Percentiles rank a stretch among this genome's conserved stretches.
Evolutionary conservation across 164 flowering plant genomes (phyloP).

Genomic region (Vitis cinerea): DNA sequence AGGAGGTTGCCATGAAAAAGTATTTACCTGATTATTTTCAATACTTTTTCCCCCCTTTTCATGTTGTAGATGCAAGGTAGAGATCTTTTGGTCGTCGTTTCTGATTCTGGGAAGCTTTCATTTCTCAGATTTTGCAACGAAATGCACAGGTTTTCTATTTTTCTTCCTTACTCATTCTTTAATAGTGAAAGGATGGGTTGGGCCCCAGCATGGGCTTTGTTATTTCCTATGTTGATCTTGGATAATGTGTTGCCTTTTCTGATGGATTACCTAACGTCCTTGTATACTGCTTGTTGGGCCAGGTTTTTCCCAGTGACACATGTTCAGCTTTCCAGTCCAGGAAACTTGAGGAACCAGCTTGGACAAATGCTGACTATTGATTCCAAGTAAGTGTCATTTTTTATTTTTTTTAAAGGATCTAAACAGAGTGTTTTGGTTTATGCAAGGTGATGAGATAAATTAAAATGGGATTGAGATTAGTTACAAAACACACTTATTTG

Average conservation of each 20-base stretch:
- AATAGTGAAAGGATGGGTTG: background rate
- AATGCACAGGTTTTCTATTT: slow-evolving; percentile 83
- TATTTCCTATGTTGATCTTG: background rate
- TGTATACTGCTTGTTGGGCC: slow-evolving; percentile 14
- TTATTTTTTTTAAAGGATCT: background rate
- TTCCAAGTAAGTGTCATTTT: slow-evolving; percentile 45
- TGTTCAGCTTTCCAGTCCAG: slow-evolving; percentile 75
- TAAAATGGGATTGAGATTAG: too few relatives aligned
- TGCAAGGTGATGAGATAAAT: too few relatives aligned
- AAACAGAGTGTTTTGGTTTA: too few relatives aligned
- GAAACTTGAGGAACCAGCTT: slow-evolving; percentile 75
- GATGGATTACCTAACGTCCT: background rate
- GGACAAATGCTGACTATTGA: slow-evolving; percentile 90
- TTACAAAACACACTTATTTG: too few relatives aligned
- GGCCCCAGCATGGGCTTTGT: too few relatives aligned
- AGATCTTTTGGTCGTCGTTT: slow-evolving; percentile 73
- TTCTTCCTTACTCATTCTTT: slow-evolving; percentile 1
- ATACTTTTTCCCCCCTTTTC: slow-evolving; percentile 9
- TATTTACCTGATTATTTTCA: slow-evolving; percentile 1
- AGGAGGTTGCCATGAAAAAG: background rate
- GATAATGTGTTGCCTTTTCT: too few relatives aligned
- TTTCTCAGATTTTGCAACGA: slow-evolving; percentile 78
- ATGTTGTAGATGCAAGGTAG: slow-evolving; percentile 53
- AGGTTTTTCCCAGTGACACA: slow-evolving; percentile 84
- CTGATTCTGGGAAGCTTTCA: slow-evolving; percentile 96